phyloP scores from a whole-genome alignment of 2,329 filamentous ascomycete genomes.

The Apiospora rasikravindrae region DNA sequence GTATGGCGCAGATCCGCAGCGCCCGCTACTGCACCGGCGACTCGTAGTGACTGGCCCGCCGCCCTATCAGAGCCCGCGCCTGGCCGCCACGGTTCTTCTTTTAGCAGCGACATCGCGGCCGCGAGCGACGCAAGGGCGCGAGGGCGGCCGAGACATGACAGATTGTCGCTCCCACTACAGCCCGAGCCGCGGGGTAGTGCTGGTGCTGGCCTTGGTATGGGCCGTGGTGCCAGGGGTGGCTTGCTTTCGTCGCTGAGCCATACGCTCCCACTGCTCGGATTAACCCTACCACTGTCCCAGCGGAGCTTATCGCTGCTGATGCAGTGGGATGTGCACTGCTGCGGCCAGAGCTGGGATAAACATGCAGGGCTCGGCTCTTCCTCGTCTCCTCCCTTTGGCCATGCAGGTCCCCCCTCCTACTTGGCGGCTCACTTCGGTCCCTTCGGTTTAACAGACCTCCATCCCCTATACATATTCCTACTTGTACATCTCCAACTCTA shows the following conservation, averaged over 20 bases:
- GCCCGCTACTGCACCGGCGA: not conserved
- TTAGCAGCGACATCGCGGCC: constrained; percentile 7
- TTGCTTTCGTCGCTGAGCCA: not conserved
- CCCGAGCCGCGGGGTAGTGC: constrained; percentile 1
- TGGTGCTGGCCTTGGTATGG: not conserved
- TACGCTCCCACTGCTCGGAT: not conserved
- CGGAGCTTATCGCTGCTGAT: not conserved
- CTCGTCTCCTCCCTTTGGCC: not conserved
- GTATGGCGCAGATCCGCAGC: not conserved
- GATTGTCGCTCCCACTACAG: not conserved
- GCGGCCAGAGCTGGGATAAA: constrained; percentile 14
- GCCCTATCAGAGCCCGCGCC: not conserved
- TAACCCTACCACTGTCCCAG: not conserved
- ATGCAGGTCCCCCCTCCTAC: constrained; percentile 9
- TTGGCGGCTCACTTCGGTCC: not conserved
- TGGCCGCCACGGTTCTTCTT: constrained; percentile 9
- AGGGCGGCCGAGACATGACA: not conserved
- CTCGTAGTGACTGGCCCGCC: not conserved
- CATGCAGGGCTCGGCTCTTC: not conserved
- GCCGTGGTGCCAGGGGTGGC: not conserved
- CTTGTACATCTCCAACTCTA: constrained; percentile 4
- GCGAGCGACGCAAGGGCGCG: not conserved
- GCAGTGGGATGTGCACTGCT: not conserved
- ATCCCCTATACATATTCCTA: constrained; percentile 5
- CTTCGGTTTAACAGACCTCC: not conserved